Evolutionary conservation across 2,329 filamentous ascomycete species (phyloP).

Genomic region (Penicillium palitans): DNA sequence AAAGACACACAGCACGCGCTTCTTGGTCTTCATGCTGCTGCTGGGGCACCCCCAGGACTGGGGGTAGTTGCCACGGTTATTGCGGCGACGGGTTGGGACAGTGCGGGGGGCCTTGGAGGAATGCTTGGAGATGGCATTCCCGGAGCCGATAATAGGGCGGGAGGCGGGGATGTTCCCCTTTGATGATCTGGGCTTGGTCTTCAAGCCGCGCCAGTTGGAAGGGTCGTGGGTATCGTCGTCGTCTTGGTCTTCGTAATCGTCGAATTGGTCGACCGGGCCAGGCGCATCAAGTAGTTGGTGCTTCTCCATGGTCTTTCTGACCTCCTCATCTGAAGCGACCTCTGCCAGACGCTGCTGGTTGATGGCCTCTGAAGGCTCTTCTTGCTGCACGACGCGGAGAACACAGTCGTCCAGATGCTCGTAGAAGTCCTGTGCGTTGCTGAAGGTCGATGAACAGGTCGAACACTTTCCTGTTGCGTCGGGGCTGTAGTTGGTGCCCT

Average conservation of each 20-base stretch:
- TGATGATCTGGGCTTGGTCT: conserved; percentile 45
- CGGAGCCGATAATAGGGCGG: conserved; percentile 53
- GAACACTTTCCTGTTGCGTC: conserved; percentile 87
- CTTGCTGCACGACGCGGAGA: conserved; percentile 61
- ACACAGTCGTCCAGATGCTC: conserved; percentile 82
- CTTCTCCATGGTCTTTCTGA: conserved; percentile 59
- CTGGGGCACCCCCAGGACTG: conserved; percentile 89
- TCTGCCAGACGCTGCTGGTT: conserved; percentile 57
- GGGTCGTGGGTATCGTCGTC: conserved; percentile 55
- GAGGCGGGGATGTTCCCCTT: conserved; percentile 55
- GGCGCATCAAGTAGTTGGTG: conserved; percentile 54
- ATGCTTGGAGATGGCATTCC: conserved; percentile 47
- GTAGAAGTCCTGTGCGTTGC: conserved; percentile 92
- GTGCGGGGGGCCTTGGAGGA: conserved; percentile 60
- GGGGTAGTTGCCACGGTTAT: conserved; percentile 91
- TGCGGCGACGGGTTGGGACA: conserved; percentile 68
- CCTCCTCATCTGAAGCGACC: conserved; percentile 60
- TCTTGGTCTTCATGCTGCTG: conserved; percentile 97
- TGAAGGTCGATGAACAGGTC: conserved; percentile 82
- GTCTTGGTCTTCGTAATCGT: conserved; percentile 56
- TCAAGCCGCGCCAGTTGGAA: conserved; percentile 48
- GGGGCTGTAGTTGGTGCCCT: conserved; percentile 68
- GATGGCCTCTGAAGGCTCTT: conserved; percentile 59
- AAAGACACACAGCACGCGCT: conserved; percentile 90
- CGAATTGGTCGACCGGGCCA: conserved; percentile 52